Evolutionary conservation across 495 filamentous ascomycete species (phyloP), one percentile per base, ranked within the genome.

Genomic region (Lentithecium fluviatile): DNA sequence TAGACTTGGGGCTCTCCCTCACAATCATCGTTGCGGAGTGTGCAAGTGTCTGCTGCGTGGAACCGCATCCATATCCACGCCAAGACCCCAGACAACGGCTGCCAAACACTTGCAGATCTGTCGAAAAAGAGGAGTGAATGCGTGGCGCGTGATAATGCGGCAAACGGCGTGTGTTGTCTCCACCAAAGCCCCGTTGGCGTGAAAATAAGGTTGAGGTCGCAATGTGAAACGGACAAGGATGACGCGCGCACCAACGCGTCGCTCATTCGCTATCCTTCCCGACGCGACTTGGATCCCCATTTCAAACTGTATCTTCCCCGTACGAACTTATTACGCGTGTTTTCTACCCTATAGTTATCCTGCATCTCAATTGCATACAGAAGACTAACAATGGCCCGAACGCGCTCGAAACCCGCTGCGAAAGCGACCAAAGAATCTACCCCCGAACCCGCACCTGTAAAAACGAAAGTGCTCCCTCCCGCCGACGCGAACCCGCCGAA

Each of bases 401-500:
- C 60, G 51, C 63, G 67, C 61, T 66, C 65, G 6, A 68, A 70
- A 68, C 64, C 65, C 15, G 52, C 55, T 7, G 10, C 57, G 7
- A 55, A 57, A 45, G 36, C 36, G 1, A 34, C 26, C 6, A 64
- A 58, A 45, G 59, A 52, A 40, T 15, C 29, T 17, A 47, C 54
- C 43, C 34, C 52, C 19, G 49, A 52, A 15, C 25, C 52, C 47
- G 25, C 40, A 29, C 21, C 58, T 8, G 45, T 52, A 12, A 26
- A 47, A 13, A 34, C 45, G 6, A 60, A 65, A 36, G 6, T 45
- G 10, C 59, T 75, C 0, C 53, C 64, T 6, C 51, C 69, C 21
- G 65, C 56, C 59, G 69, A 51, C 32, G 13, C 54, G n/a, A 65
- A 73, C 37, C 77, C 84, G 6, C 85, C 84, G 21, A 87, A 85